Base-by-base conservation (phyloP, 192 early-diverging fungal species). In the Entomortierella parvispora region DNA sequence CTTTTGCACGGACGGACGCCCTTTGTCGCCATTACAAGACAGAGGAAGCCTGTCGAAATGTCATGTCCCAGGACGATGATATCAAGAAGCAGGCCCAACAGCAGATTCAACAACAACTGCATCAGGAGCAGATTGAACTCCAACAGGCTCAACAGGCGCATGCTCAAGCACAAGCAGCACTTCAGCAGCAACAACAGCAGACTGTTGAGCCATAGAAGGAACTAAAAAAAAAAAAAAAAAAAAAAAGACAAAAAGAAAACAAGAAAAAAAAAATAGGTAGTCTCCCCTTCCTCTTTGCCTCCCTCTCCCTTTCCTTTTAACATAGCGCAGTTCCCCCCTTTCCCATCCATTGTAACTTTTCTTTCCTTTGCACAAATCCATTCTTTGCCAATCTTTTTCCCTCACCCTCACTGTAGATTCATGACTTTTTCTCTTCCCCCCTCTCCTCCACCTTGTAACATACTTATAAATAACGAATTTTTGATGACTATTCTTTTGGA, bases 1-100 rank as follows among this genome's bases (percentile, higher is more conserved):
- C 86, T 3, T 95, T 94, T 86, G 86, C 89, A 5, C 82, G 93
- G 20, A 91, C 90, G 10, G 92, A 95, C 82, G 93, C 93, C 14
- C 72, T 93, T 23, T 83, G 88, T 61, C 80, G 93, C 14, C 93
- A 94, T 57, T 83, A 87, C 32, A 79, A 81, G 26, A 71, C 84
- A 32, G 87, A 90, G 75, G 87, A 86, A 33, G 55, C 62, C 7
- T 90, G 88, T 69, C 53, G 82, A 23, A 28, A 61, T 18, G 58
- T 55, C 15, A 68, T 77, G 74, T 46, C 62, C 23, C 74, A 77
- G 32, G 74, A 77, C 37, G 74, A 68, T 2, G 66, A 40, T 40
- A 40, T 77, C 18, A 58, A 65, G 0, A 77, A 77, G 37, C 74
- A 77, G 43, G 74, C 74, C 8, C 74, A 77, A 23, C 74, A 77